Percentiles rank a stretch among this genome's conserved stretches.
These are phyloP conservation scores for Graphium sp. DNA, from an alignment of 2,329 filamentous ascomycete species.

Conservation along the genomic window DNA sequence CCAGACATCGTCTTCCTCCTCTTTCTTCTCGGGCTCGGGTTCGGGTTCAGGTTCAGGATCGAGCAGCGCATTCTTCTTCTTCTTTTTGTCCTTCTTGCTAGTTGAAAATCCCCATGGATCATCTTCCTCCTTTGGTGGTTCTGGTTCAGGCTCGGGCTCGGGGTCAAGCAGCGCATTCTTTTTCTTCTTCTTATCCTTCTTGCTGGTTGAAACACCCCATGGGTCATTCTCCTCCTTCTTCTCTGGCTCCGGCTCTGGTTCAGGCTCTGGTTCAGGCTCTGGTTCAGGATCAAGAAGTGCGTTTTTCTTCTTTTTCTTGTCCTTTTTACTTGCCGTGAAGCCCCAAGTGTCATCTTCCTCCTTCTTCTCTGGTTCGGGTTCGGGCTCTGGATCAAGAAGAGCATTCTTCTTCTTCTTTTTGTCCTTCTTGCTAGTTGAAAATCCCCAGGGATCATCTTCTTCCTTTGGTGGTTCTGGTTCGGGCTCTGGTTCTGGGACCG, in stretches of 20 bases:
- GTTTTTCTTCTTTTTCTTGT: conserved; percentile 17
- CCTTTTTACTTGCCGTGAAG: conserved; percentile 9
- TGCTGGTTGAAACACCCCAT: conserved; percentile 9
- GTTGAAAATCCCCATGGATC: conserved; percentile 1
- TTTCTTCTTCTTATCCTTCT: conserved; percentile 22
- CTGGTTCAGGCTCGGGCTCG: conserved; percentile 8
- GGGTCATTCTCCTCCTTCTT: conserved; percentile 9
- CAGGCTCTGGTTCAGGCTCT: conserved; percentile 10
- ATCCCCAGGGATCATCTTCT: conserved; percentile 14
- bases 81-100: conserved; percentile 6
- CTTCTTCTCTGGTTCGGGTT: conserved; percentile 9
- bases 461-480: conserved; percentile 12
- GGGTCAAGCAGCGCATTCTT: conserved; percentile 12
- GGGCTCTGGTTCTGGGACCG: conserved; percentile 8
- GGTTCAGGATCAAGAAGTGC: conserved; percentile 8
- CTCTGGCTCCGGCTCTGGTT: conserved; percentile 6
- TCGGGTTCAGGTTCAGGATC: conserved; percentile 9
- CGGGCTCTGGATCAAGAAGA: conserved; percentile 10
- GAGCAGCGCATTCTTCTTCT: conserved; percentile 9
- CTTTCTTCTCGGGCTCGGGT: conserved; percentile 6
- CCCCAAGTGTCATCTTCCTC: conserved; percentile 9
- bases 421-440: conserved; percentile 16
- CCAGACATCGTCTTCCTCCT: conserved; percentile 6
- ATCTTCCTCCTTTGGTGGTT: conserved; percentile 11
- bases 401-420: conserved; percentile 20